These are phyloP conservation scores for Xerocomellus amylosporus DNA, from an alignment of 768 basidiomycete genomes.

Conservation along the genomic window DNA sequence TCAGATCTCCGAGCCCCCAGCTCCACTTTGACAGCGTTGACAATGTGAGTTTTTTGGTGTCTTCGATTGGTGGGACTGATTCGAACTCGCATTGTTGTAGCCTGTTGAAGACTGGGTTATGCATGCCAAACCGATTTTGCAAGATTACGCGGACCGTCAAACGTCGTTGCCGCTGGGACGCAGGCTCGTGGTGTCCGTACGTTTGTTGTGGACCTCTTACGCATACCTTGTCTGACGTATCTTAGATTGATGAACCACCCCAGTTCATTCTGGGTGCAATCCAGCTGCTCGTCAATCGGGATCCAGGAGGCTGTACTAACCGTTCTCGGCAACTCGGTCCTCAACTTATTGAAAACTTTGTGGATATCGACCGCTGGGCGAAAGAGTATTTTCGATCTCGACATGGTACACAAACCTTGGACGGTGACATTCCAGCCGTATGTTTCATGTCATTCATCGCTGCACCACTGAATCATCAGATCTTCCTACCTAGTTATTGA, in stretches of 20 bases:
- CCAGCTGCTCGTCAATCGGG: constrained; percentile 31
- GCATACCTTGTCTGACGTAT: background rate
- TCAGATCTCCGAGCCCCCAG: background rate
- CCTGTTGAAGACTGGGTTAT: constrained; percentile 19
- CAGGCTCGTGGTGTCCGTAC: constrained; percentile 26
- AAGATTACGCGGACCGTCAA: constrained; percentile 31
- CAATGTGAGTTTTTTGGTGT: constrained; percentile 6
- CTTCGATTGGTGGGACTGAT: background rate
- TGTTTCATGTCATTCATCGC: background rate
- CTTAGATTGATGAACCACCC: constrained; percentile 25
- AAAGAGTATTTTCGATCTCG: constrained; percentile 28
- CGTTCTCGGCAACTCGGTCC: constrained; percentile 25
- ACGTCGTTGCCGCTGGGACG: constrained; percentile 22
- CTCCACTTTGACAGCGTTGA: background rate
- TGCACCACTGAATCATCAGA: background rate
- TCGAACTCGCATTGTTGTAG: constrained; percentile 5
- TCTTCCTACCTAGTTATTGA: constrained; percentile 19
- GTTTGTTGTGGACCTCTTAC: background rate
- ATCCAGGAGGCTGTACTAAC: constrained; percentile 8
- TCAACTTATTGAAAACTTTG: constrained; percentile 32
- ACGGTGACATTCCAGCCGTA: constrained; percentile 22
- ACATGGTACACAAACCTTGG: constrained; percentile 12
- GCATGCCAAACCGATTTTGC: constrained; percentile 23
- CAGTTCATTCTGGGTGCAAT: constrained; percentile 25
- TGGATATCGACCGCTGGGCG: constrained; percentile 26